Percentiles rank a stretch among this genome's conserved stretches.
phyloP scores from a whole-genome alignment of 2,329 filamentous ascomycete species.

The Cladosporium austrohemisphaericum region DNA sequence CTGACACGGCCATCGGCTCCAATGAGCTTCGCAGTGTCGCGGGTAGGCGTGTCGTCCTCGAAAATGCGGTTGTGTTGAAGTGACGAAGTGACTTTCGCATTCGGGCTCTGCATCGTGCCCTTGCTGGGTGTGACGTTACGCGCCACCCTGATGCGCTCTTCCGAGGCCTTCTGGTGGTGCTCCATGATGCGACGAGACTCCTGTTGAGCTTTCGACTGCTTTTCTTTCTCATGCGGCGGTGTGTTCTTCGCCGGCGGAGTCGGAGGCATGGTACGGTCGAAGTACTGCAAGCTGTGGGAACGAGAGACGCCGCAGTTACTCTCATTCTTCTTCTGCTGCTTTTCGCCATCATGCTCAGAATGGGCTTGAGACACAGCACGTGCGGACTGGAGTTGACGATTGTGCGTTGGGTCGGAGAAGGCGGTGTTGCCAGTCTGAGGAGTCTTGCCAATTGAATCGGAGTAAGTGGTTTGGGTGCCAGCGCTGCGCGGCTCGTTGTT shows the following conservation, averaged over 20 bases:
- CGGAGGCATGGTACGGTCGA: slow-evolving; percentile 32
- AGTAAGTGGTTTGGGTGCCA: not conserved
- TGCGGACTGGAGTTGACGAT: slow-evolving; percentile 16
- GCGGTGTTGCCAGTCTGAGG: slow-evolving; percentile 17
- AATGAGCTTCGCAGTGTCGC: slow-evolving; percentile 16
- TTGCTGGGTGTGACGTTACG: not conserved
- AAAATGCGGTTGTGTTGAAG: not conserved
- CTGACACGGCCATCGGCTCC: slow-evolving; percentile 20
- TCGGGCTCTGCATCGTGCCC: not conserved
- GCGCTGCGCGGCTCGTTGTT: slow-evolving; percentile 5
- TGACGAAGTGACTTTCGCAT: not conserved
- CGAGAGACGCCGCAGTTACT: slow-evolving; percentile 19
- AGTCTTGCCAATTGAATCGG: slow-evolving; percentile 12
- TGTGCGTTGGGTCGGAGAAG: slow-evolving; percentile 18
- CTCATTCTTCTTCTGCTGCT: slow-evolving; percentile 4
- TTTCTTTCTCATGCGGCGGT: slow-evolving; percentile 32
- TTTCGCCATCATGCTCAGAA: slow-evolving; percentile 13
- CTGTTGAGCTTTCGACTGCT: not conserved
- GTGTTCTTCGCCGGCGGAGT: slow-evolving; percentile 46
- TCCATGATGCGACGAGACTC: not conserved
- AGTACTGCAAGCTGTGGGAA: slow-evolving; percentile 29
- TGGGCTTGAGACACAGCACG: slow-evolving; percentile 18
- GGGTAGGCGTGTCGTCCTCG: slow-evolving; percentile 1
- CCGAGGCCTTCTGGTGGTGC: not conserved
- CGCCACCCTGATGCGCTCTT: not conserved